Conservation (phyloP, 2,329 filamentous ascomycete genomes). For the Epichloe gansuensis region DNA sequence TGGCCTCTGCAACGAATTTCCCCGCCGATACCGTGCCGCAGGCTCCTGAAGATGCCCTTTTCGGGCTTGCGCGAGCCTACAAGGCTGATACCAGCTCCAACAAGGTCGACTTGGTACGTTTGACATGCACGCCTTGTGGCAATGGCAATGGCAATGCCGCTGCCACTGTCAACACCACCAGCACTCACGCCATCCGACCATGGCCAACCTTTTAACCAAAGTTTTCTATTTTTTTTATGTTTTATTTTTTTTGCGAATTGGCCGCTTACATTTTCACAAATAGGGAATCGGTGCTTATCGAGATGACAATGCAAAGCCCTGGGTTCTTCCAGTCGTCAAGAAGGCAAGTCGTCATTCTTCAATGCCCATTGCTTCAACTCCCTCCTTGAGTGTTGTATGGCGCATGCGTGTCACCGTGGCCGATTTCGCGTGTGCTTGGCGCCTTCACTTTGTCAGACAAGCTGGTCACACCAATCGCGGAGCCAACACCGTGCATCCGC, state of each 20-base stretch:
- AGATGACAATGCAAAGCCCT: slow-evolving; percentile 90
- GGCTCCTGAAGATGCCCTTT: slow-evolving; percentile 89
- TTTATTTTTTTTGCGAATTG: too few relatives aligned
- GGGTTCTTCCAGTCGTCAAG: slow-evolving; percentile 91
- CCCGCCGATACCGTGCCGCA: slow-evolving; percentile 66
- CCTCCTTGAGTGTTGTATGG: neutral
- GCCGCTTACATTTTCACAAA: neutral
- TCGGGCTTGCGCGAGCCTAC: slow-evolving; percentile 82
- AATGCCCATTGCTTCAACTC: neutral
- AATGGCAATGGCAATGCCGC: neutral
- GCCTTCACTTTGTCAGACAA: neutral
- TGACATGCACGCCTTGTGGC: neutral
- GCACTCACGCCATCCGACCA: too few relatives aligned
- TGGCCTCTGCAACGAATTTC: slow-evolving; percentile 49
- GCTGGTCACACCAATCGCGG: neutral
- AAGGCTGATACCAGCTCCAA: slow-evolving; percentile 60
- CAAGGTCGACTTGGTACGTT: slow-evolving; percentile 81
- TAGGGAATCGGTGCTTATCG: slow-evolving; percentile 82
- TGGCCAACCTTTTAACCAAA: too few relatives aligned
- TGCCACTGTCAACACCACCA: neutral
- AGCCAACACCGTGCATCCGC: neutral
- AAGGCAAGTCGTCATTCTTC: slow-evolving; percentile 47
- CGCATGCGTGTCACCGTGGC: neutral
- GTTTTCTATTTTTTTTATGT: too few relatives aligned
- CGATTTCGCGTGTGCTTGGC: neutral